Conservation (phyloP, 345 rosid species). For the Syzygium oleosum region DNA sequence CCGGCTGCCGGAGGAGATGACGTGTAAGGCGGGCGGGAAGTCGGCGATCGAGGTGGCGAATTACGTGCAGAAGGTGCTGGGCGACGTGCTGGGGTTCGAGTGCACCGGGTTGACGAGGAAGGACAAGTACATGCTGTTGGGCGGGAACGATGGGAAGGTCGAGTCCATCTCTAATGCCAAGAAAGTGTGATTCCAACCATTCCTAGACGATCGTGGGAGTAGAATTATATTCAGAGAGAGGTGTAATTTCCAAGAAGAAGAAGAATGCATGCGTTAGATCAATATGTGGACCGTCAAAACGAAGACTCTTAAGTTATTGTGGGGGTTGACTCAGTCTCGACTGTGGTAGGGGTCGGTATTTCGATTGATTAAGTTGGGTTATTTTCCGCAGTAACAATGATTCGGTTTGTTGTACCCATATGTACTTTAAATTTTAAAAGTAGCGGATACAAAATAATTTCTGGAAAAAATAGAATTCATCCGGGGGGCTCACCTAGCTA, state of each 20-base stretch:
- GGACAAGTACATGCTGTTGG: constrained; percentile 77
- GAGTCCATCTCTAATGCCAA: constrained; percentile 59
- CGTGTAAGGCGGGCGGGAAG: constrained; percentile 76
- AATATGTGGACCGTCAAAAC: background rate
- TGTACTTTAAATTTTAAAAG: background rate
- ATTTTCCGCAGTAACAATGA: background rate
- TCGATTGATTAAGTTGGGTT: background rate
- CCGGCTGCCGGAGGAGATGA: constrained; percentile 69
- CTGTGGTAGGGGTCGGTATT: background rate
- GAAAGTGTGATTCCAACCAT: constrained; percentile 2
- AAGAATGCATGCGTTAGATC: background rate
- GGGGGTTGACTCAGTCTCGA: background rate
- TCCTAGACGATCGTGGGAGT: background rate
- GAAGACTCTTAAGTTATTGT: background rate
- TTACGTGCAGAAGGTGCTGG: constrained; percentile 74
- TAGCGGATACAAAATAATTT: background rate
- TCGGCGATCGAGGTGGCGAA: constrained; percentile 85
- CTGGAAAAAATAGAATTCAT: background rate
- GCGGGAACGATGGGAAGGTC: constrained; percentile 84
- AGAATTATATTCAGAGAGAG: background rate
- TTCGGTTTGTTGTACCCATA: background rate
- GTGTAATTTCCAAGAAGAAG: background rate
- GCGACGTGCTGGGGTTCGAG: constrained; percentile 62
- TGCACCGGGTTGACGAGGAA: constrained; percentile 71
- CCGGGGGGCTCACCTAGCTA: background rate